Evolutionary conservation across 768 basidiomycete species (phyloP), one percentile per base, ranked within the genome.

Genomic region (Phanerodontia chrysosporium): DNA sequence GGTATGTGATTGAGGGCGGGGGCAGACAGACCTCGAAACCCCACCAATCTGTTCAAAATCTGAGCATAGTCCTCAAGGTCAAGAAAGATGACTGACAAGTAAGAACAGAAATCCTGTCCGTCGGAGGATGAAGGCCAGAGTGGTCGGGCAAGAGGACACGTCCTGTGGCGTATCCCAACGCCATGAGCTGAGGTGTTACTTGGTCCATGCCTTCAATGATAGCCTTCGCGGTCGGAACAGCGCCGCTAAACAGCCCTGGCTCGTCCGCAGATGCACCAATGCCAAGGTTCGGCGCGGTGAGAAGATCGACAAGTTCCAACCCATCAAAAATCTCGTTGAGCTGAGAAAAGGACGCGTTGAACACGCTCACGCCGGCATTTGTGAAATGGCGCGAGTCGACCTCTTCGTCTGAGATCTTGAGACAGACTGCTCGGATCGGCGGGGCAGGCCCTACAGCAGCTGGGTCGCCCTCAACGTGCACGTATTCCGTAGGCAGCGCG

Each of bases 1-100:
- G 78, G 66, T 84, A 81, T 28, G 67, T 68, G 35, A 95, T 65
- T 1, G 90, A 82, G 0, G 90, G 81, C 21, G 85, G 81, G 3
- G 93, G 92, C 27, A 95, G 76, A 35, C 84, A 78, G 0, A 94
- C 57, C 67, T 95, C 92, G 13, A 91, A 75, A 14, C 92, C 92
- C 92, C 92, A 95, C 92, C 92, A 94, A 71, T 93, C 91, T 93
- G 62, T n/a, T n/a, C 21, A 56, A 56, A 58, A 49, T 53, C 44
- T 46, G 30, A 46, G 24, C 6, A 61, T 29, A 4, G 2, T n/a
- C n/a, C 35, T 7, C 27, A 25, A 27, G 25, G 45, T 22, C 1
- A 56, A 55, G 39, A 48, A 48, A 30, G 8, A n/a, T 21, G 7
- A 72, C 87, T 69, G 69, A 92, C 90, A 93, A 14, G 90, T 91